Base-by-base conservation (phyloP, 345 rosid genomes). In the Chamaenerion angustifolium region DNA sequence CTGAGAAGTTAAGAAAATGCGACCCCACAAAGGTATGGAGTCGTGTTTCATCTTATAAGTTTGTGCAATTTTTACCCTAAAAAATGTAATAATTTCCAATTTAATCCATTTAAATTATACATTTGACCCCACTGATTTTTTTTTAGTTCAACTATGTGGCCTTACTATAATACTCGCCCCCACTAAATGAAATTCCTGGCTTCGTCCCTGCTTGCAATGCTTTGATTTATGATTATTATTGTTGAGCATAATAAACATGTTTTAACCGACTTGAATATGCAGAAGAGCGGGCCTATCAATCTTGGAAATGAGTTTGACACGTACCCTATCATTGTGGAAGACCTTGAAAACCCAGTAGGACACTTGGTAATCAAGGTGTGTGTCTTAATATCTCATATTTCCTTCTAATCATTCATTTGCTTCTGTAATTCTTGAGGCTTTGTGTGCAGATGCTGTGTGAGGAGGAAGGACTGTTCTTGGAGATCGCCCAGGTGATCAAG, bases 261-360 rank as follows among this genome's bases (percentile, higher is more conserved):
- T 23, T 2, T 23, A 23, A 23, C 27, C 27, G 27, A 23, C 27
- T 23, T 23, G 27, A 43, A n/a, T 67, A 68, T 73, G 69, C 67
- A 4, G 19, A 59, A 63, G 11, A 76, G 79, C 47, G 62, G 77
- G 85, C 83, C 77, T 2, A 54, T 58, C 35, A 79, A 79, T 35
- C 42, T 70, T 31, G 81, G 71, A 60, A 52, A 54, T 11, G 76
- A 74, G 41, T 57, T 19, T 17, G 69, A 62, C 40, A 37, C 45
- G 13, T 82, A 77, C 50, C 90, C 90, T 0, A 79, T 82, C 11
- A 56, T 68, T 7, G 79, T 82, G n/a, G 81, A 82, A 58, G 90
- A 79, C 62, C 81, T 82, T 56, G 51, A 69, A 23, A 21, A 51
- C 55, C 71, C 83, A 0, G 37, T 31, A 31, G 90, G 83, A 46